Base-by-base conservation (phyloP, 352 stramenopile genomes). In the Globisporangium perplexum region DNA sequence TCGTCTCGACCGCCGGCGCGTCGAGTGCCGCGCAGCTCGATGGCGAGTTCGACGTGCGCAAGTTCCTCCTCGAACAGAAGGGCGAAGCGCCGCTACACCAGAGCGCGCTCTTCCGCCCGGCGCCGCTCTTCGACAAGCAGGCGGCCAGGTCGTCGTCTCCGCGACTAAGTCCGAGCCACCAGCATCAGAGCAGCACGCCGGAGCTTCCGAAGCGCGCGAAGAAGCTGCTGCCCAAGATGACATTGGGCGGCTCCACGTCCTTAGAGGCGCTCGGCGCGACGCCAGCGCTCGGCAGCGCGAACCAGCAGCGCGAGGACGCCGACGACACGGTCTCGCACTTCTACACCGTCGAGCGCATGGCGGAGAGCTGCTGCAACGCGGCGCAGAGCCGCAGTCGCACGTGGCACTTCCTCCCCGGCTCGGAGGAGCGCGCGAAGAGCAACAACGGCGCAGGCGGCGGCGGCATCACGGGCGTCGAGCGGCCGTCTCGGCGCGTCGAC, bases 311-410 rank as follows among this genome's bases (percentile, higher is more conserved):
- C 22, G 66, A 76, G 4, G 63, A 75, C 0, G 64, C 77, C 10
- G 56, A 74, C 1, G 68, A 69, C 24, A 33, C 66, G 1, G 67
- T 86, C 18, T 85, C 74, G 28, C 83, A 88, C 54, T 86, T 91
- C 45, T 93, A 93, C 65, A 86, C 83, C 23, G 66, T 91, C 23
- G 80, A 91, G 55, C 84, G 77, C 36, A 71, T 90, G 59, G 65
- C 75, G 1, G 75, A 83, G 41, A 84, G 68, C 30, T 90, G 77
- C 47, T 84, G 82, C 35, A 80, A 90, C 51, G 80, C 77, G 4
- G 72, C 78, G 4, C 76, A 86, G 42, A 84, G 77, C 49, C 75
- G 78, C 49, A 77, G 76, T 65, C 85, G 84, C 50, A 91, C 74
- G 7, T 91, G 83, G 83, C 60, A 88, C 24, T 88, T 89, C 20